Evolutionary conservation across 1,284 basidiomycete genomes (phyloP), one percentile per base, ranked within the genome.

Genomic region (Cutaneotrichosporon curvatum): DNA sequence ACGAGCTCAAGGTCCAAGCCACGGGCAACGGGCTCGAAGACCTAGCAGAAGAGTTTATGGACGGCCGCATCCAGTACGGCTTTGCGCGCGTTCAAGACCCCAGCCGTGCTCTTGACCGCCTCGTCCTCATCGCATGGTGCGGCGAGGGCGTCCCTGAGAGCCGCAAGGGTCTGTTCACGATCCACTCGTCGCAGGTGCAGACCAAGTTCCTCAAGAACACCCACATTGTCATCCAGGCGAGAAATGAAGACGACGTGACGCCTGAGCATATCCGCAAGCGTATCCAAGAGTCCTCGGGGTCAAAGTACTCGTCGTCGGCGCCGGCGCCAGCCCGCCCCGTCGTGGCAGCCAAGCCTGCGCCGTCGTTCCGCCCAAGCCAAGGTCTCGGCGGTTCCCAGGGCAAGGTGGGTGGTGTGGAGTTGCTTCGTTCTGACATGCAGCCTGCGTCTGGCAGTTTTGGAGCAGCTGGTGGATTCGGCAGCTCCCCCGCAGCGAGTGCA

Each of bases 1-100:
- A 92, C 65, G 89, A 95, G 71, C 77, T 96, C 49, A 90, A 88
- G 62, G 85, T 95, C 10, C 87, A 92, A 68, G 78, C 78, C 1
- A 85, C 82, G 2, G 89, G 90, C n/a, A 75, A 76, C 20, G 88
- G 90, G 0, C 77, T 98, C 11, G 88, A 94, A 55, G 91, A 94
- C 63, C 75, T 96, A 16, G 80, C 86, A 62, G 92, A 96, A 55
- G 91, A 95, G 72, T 96, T 96, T 71, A 86, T 83, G 36, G 91
- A 96, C 67, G 92, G 90, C 52, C 78, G 88, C 58, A 91, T 96
- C 46, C 90, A 96, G 72, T 98, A 94, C 65, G 94, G 89, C 10
- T 95, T 96, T 63, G 82, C 79, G 4, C 78, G 88, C 49, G 89
- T 97, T 34, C 80, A 80, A 51, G 94, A 97, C 70, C 82, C 85